Evolutionary conservation across 1,284 basidiomycete species (phyloP).

Genomic region (Somion occarium): DNA sequence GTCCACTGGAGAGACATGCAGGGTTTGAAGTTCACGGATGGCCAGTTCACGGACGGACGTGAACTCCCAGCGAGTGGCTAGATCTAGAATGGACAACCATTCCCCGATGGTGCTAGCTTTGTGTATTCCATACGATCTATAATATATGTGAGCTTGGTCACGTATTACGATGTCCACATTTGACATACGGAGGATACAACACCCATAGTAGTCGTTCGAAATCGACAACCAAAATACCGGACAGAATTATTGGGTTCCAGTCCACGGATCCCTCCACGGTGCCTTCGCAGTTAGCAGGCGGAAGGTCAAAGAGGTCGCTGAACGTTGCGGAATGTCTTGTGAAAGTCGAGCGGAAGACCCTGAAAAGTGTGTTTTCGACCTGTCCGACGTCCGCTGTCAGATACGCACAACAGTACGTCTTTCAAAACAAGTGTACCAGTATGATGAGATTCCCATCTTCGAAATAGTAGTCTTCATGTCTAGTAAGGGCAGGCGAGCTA

Average conservation of each 20-base stretch:
- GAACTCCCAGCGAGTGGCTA: conserved; percentile 30
- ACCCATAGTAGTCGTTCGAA: conserved; percentile 29
- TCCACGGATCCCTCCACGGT: conserved; percentile 17
- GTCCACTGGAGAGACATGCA: conserved; percentile 24
- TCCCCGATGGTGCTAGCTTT: conserved; percentile 25
- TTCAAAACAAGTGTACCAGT: conserved; percentile 15
- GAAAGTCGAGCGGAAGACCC: conserved; percentile 24
- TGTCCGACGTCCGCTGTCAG: conserved; percentile 9
- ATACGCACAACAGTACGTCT: not conserved
- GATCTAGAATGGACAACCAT: conserved; percentile 31
- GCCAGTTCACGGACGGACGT: conserved; percentile 26
- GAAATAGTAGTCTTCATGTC: conserved; percentile 23
- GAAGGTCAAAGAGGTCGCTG: conserved; percentile 20
- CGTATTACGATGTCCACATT: not conserved
- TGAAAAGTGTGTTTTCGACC: conserved; percentile 29
- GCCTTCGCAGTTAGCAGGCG: conserved; percentile 9
- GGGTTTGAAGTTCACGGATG: conserved; percentile 16
- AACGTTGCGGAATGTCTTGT: conserved; percentile 26
- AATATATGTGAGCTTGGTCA: not conserved
- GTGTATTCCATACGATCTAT: conserved; percentile 18
- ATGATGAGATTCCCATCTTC: conserved; percentile 28
- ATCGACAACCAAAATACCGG: conserved; percentile 21
- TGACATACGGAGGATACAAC: conserved; percentile 24
- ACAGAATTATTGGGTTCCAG: conserved; percentile 22
- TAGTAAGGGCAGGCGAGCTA: not conserved